Evolutionary conservation across 73 alveolate genomes (phyloP).

Genomic region (Blepharisma japonicum): DNA sequence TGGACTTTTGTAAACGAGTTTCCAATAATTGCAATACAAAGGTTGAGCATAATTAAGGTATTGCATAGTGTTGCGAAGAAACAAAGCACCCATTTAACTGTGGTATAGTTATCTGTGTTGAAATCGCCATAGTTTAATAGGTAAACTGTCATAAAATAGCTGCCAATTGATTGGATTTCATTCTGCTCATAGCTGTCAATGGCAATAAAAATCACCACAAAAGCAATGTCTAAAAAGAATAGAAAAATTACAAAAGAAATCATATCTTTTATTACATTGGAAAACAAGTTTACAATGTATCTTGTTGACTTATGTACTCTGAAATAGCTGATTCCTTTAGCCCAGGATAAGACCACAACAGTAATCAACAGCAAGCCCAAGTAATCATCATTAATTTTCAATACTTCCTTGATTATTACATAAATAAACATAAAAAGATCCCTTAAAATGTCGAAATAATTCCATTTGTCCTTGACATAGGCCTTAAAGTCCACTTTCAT

Average conservation of each 20-base stretch:
- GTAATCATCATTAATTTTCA: not conserved
- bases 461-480: conserved; percentile 20
- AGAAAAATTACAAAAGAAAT: conserved; percentile 18
- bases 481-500: not conserved
- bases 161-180: not conserved
- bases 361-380: not conserved
- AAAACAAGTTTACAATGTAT: not conserved
- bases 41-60: conserved; percentile 30
- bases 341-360: not conserved
- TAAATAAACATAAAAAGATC: not conserved
- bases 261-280: conserved; percentile 5
- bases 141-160: not conserved
- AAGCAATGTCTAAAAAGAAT: not conserved
- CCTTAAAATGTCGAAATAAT: conserved; percentile 27
- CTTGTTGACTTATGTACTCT: not conserved
- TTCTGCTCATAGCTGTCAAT: not conserved
- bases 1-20: conserved; percentile 13
- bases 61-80: conserved; percentile 1
- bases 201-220: not conserved
- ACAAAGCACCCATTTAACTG: not conserved
- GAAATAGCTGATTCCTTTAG: conserved; percentile 23
- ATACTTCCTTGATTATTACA: not conserved
- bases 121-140: conserved; percentile 21
- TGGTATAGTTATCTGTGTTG: not conserved
- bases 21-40: conserved; percentile 1